Conservation (phyloP, 2,329 filamentous ascomycete species). For the Fusarium solani-melongenae region DNA sequence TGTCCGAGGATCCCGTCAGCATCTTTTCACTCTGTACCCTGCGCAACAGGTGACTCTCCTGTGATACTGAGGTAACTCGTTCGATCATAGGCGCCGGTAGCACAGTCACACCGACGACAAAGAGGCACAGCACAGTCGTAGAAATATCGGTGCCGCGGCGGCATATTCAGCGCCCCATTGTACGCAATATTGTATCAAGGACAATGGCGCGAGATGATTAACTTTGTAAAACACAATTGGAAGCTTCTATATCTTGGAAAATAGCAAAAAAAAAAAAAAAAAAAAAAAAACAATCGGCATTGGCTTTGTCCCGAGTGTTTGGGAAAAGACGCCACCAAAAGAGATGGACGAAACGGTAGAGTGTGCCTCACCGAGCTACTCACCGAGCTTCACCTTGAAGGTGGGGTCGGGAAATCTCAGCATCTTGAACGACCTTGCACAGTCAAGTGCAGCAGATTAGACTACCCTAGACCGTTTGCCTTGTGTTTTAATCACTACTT, state of each 20-base stretch:
- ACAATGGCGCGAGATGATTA: background rate
- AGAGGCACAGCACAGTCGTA: constrained; percentile 18
- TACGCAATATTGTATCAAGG: background rate
- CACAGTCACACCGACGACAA: background rate
- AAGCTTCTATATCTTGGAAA: background rate
- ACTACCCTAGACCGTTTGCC: constrained; percentile 2
- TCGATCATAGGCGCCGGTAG: constrained; percentile 16
- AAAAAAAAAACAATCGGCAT: background rate
- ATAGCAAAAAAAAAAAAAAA: background rate
- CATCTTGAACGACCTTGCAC: constrained; percentile 23
- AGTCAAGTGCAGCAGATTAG: constrained; percentile 6
- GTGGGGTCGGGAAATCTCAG: constrained; percentile 36
- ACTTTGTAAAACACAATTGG: background rate
- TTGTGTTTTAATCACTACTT: background rate
- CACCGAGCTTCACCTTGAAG: constrained; percentile 33
- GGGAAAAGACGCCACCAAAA: background rate
- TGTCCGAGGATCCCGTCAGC: background rate
- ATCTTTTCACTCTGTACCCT: background rate
- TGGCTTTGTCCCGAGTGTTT: background rate
- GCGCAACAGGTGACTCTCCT: constrained; percentile 18
- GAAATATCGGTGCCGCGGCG: constrained; percentile 6
- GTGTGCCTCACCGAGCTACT: constrained; percentile 2
- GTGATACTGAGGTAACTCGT: constrained; percentile 2
- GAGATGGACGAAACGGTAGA: background rate
- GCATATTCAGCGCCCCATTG: constrained; percentile 1